Conservation (phyloP, 805 yeast species). For the Spathaspora hagerdaliae region DNA sequence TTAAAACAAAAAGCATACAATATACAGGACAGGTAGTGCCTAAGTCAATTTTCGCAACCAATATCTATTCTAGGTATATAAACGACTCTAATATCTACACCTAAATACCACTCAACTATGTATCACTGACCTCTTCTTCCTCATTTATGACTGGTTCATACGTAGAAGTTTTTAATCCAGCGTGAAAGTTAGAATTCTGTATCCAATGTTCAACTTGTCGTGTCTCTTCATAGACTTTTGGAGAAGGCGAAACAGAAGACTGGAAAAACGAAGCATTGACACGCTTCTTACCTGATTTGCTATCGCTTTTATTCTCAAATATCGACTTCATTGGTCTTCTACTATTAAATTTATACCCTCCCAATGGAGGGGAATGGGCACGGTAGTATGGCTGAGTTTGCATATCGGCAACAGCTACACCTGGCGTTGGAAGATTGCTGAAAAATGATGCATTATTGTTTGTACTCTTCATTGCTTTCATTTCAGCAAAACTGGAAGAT, state of each 20-base stretch:
- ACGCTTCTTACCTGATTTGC: neutral
- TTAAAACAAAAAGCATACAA: neutral
- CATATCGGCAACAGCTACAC: neutral
- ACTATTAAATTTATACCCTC: slow-evolving; percentile 4
- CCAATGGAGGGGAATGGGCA: slow-evolving; percentile 7
- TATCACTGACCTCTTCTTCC: slow-evolving; percentile 8
- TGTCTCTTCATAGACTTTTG: slow-evolving; percentile 6
- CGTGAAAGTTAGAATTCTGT: slow-evolving; percentile 1
- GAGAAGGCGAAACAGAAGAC: neutral
- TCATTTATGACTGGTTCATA: slow-evolving; percentile 12
- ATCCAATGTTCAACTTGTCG: slow-evolving; percentile 8
- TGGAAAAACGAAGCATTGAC: neutral
- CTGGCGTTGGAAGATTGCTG: neutral
- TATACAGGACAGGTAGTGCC: slow-evolving; percentile 2
- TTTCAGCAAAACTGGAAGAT: neutral
- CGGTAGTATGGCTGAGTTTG: slow-evolving; percentile 1
- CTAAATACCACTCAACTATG: neutral
- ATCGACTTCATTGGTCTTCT: neutral
- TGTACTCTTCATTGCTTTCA: neutral
- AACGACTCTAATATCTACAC: neutral
- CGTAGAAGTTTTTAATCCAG: slow-evolving; percentile 2
- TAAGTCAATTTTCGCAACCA: slow-evolving; percentile 3
- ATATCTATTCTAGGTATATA: neutral
- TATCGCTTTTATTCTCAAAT: neutral
- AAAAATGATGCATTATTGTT: neutral